Conservation (phyloP, 208 protist species). For the Acanthamoeba divionensis region DNA sequence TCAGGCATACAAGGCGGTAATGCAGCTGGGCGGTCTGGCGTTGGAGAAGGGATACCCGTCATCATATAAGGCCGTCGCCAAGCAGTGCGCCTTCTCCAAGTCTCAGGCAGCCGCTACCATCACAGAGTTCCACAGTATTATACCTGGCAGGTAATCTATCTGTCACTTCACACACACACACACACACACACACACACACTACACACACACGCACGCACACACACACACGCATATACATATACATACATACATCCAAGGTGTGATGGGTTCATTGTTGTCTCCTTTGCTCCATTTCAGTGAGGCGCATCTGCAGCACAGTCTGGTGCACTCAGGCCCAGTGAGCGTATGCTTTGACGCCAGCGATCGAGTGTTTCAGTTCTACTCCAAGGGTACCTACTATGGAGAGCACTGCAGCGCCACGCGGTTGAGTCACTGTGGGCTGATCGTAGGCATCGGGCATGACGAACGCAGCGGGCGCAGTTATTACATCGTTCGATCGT, state of each 20-base stretch:
- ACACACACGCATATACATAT: neutral
- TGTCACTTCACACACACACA: too few species aligned
- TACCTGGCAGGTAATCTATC: too few species aligned
- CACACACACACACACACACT: too few species aligned
- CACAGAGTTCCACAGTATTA: too few species aligned
- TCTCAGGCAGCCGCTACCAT: too few species aligned
- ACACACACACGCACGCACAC: too few species aligned
- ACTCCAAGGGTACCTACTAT: slow-evolving; percentile 82
- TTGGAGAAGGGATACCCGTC: too few species aligned
- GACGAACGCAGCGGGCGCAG: neutral
- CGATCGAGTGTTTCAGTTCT: slow-evolving; percentile 77
- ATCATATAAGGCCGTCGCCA: too few species aligned
- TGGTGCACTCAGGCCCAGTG: neutral
- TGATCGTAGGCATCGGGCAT: slow-evolving; percentile 77
- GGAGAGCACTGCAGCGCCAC: slow-evolving; percentile 69
- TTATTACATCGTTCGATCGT: slow-evolving; percentile 57
- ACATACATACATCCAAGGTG: neutral
- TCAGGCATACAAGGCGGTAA: too few species aligned
- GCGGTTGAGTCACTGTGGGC: slow-evolving; percentile 75
- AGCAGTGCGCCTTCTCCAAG: too few species aligned
- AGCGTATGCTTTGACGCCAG: slow-evolving; percentile 89
- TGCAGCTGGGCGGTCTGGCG: too few species aligned
- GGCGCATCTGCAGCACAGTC: neutral
- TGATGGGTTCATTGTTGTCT: neutral
- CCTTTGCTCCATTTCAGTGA: neutral